Conservation (phyloP, 129 eudicot genomes). For the Erigeron canadensis region DNA sequence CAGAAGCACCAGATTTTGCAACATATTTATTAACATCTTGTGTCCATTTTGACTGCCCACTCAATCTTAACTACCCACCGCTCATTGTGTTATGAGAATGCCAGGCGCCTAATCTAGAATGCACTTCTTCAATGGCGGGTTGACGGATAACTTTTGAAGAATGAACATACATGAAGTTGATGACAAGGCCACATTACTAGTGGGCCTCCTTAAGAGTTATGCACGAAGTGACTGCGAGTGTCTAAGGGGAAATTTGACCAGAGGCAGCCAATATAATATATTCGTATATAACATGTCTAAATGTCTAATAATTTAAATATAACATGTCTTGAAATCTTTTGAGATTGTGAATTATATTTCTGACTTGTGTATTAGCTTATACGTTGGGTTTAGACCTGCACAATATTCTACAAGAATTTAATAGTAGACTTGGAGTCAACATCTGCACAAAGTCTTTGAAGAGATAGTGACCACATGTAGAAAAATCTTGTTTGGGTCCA, state of each 20-base stretch:
- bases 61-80: conserved; percentile 38
- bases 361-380: too few species aligned
- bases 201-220: conserved; percentile 62
- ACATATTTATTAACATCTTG: conserved; percentile 38
- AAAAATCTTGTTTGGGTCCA: too few species aligned
- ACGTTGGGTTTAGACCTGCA: too few species aligned
- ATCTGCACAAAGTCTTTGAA: too few species aligned
- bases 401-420: too few species aligned
- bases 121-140: conserved; percentile 40
- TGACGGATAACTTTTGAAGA: conserved; percentile 47
- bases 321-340: too few species aligned
- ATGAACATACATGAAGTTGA: conserved; percentile 40
- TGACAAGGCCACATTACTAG: conserved; percentile 47
- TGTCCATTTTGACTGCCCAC: conserved; percentile 41
- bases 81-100: conserved; percentile 42
- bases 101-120: conserved; percentile 46
- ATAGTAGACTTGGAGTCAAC: too few species aligned
- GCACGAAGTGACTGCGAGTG: conserved; percentile 68
- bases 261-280: conserved; percentile 72
- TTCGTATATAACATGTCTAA: too few species aligned
- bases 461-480: too few species aligned
- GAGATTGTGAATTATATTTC: too few species aligned
- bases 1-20: too few species aligned
- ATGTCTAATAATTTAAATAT: too few species aligned
- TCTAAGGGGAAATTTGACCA: conserved; percentile 66